Conservation (phyloP, 495 filamentous ascomycete genomes). For the Aspergillus carlsbadensis region DNA sequence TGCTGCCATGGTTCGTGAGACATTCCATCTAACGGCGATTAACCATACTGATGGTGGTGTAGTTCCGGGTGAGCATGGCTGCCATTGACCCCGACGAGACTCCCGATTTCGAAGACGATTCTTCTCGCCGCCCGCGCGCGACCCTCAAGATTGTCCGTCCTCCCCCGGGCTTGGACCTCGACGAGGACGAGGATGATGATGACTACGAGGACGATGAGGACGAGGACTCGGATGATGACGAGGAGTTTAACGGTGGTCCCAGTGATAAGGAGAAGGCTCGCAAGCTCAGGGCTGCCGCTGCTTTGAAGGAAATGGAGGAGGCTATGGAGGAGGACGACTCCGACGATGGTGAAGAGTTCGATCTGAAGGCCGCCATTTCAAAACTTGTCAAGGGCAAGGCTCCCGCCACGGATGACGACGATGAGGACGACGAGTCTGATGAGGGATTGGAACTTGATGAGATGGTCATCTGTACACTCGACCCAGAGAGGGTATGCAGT, state of each 20-base stretch:
- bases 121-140: conserved; percentile 64
- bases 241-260: conserved; percentile 81
- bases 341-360: conserved; percentile 53
- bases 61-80: conserved; percentile 98
- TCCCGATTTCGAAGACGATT: conserved; percentile 63
- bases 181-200: conserved; percentile 55
- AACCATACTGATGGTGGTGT: not conserved
- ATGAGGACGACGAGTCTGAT: conserved; percentile 60
- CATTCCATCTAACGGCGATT: not conserved
- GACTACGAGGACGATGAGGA: conserved; percentile 66
- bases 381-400: conserved; percentile 78
- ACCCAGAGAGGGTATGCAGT: conserved; percentile 68
- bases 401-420: conserved; percentile 67
- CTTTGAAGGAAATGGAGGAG: conserved; percentile 63
- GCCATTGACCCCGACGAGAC: conserved; percentile 86
- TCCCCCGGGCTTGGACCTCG: conserved; percentile 50
- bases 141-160: conserved; percentile 87
- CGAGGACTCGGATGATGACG: conserved; percentile 63
- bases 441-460: conserved; percentile 75
- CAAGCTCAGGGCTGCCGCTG: conserved; percentile 70
- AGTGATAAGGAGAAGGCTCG: conserved; percentile 87
- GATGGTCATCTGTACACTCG: conserved; percentile 90
- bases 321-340: conserved; percentile 62
- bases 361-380: conserved; percentile 59
- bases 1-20: conserved; percentile 73